A percentile compares a stretch with the other conserved stretches of the same genome.
Evolutionary conservation across 805 yeast species (phyloP).

Genomic region (Candida dajiaensis): DNA sequence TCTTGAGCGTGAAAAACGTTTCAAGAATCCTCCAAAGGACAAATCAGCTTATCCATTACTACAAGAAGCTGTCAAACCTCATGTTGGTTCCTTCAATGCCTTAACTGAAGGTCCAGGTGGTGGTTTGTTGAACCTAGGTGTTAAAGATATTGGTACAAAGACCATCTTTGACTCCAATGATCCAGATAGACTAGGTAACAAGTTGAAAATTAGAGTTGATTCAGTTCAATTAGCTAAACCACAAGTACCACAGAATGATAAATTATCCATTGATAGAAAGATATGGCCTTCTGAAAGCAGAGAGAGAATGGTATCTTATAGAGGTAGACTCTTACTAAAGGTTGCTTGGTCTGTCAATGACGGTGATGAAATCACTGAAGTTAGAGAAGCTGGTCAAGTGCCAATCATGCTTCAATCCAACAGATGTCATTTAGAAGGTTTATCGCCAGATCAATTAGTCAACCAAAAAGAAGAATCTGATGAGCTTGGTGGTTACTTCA

Average conservation of each 20-base stretch:
- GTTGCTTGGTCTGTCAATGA: constrained; percentile 84
- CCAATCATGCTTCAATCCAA: constrained; percentile 91
- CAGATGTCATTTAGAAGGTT: constrained; percentile 81
- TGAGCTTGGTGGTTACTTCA: constrained; percentile 94
- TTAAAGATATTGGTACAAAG: constrained; percentile 81
- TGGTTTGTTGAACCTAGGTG: constrained; percentile 80
- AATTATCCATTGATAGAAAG: constrained; percentile 68
- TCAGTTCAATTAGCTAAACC: constrained; percentile 86
- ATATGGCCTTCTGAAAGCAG: constrained; percentile 84
- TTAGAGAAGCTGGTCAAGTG: constrained; percentile 84
- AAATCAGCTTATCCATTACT: constrained; percentile 76
- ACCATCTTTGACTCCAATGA: constrained; percentile 80
- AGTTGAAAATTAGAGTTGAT: constrained; percentile 77
- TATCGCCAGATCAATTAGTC: constrained; percentile 81
- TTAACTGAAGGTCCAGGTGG: constrained; percentile 83
- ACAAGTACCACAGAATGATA: constrained; percentile 62
- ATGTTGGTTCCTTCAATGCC: constrained; percentile 94
- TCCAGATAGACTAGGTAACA: constrained; percentile 72
- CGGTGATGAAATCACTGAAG: constrained; percentile 74
- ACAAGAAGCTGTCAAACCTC: constrained; percentile 89
- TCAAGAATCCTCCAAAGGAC: constrained; percentile 85
- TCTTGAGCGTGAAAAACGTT: constrained; percentile 80
- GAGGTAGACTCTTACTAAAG: constrained; percentile 71
- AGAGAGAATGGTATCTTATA: constrained; percentile 81
- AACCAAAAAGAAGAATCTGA: constrained; percentile 82